Evolutionary conservation across 805 yeast genomes (phyloP).

Genomic region (Wickerhamiella nectarea): DNA sequence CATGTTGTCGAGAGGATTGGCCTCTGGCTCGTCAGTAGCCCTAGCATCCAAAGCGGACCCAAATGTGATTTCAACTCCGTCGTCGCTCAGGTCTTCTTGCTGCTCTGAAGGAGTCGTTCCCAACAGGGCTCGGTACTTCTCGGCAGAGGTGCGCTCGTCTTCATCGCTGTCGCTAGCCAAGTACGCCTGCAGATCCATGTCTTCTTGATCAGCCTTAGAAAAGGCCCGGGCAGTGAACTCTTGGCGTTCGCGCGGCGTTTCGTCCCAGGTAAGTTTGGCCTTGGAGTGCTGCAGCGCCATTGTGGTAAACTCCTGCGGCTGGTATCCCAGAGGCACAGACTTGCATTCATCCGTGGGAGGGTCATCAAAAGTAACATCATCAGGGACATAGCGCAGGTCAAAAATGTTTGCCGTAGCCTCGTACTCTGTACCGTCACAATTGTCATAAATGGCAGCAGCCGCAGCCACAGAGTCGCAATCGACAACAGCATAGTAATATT

Average conservation of each 20-base stretch:
- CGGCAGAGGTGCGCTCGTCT: conserved; percentile 14
- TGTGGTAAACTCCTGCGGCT: conserved; percentile 68
- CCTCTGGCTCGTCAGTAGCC: conserved; percentile 21
- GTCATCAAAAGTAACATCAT: conserved; percentile 75
- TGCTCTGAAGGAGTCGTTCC: conserved; percentile 27
- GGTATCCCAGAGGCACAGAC: conserved; percentile 61
- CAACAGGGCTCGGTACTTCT: conserved; percentile 17
- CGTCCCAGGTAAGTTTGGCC: conserved; percentile 96
- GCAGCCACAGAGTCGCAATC: conserved; percentile 62
- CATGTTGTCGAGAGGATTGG: conserved; percentile 34
- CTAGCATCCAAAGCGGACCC: conserved; percentile 64
- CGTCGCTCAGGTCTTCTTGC: conserved; percentile 21
- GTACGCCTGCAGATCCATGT: conserved; percentile 65
- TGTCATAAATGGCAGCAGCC: conserved; percentile 62
- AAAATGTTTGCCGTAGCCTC: conserved; percentile 92
- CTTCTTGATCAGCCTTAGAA: conserved; percentile 54
- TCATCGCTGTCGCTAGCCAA: conserved; percentile 26
- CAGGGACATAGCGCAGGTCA: conserved; percentile 86
- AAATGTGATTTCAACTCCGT: conserved; percentile 87
- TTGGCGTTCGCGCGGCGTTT: conserved; percentile 82
- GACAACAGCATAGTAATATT: conserved; percentile 88
- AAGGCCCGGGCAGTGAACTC: conserved; percentile 68
- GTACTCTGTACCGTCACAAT: conserved; percentile 89
- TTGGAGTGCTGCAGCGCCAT: conserved; percentile 95
- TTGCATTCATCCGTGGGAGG: conserved; percentile 62